A percentile compares a stretch with the other conserved stretches of the same genome.
These are phyloP conservation scores for Asterochloris erici DNA, from an alignment of 139 green algal species.

Conservation along the genomic window DNA sequence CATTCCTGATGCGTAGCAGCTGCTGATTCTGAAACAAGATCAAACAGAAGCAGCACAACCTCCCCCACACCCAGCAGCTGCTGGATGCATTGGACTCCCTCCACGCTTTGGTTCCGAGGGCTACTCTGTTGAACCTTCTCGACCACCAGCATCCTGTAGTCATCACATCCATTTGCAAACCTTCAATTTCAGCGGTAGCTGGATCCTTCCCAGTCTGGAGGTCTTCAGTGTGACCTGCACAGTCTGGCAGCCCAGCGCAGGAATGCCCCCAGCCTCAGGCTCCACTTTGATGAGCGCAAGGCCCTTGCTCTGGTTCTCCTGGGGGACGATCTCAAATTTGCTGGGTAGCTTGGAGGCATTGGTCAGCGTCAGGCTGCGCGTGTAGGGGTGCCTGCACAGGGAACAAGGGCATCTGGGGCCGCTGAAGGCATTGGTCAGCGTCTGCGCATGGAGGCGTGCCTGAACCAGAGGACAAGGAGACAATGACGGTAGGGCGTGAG, in stretches of 20 bases:
- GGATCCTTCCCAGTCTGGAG: constrained; percentile 57
- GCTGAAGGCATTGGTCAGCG: background rate
- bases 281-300: constrained; percentile 52
- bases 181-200: constrained; percentile 62
- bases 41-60: too few relatives aligned
- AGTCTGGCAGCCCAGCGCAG: constrained; percentile 41
- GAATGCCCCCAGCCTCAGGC: constrained; percentile 47
- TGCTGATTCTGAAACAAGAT: too few relatives aligned
- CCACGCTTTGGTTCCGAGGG: too few relatives aligned
- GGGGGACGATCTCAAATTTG: constrained; percentile 65
- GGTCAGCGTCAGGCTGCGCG: constrained; percentile 36
- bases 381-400: constrained; percentile 64
- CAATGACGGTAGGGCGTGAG: too few relatives aligned
- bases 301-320: constrained; percentile 48
- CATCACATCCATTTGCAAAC: background rate
- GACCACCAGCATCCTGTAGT: background rate
- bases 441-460: background rate
- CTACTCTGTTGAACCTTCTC: too few relatives aligned
- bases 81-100: too few relatives aligned
- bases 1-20: too few relatives aligned
- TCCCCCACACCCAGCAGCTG: too few relatives aligned
- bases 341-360: constrained; percentile 76
- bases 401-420: background rate
- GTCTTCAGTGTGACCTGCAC: constrained; percentile 60
- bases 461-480: background rate